These are phyloP conservation scores for Lachancea waltii DNA, from an alignment of 805 yeast genomes.

Conservation along the genomic window DNA sequence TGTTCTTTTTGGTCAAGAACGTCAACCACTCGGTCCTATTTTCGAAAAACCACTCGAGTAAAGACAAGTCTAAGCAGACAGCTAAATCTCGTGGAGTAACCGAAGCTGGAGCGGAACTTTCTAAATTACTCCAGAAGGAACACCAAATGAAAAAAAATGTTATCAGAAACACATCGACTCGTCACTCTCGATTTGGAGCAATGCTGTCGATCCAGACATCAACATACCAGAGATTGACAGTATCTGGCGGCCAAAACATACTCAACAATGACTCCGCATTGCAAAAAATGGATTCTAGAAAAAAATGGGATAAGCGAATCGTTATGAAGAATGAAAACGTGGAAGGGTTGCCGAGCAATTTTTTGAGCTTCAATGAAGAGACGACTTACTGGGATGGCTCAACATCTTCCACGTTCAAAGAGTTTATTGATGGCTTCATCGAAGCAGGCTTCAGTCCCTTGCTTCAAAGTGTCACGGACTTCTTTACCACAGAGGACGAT, in stretches of 20 bases:
- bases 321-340: constrained; percentile 25
- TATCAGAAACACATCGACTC: constrained; percentile 47
- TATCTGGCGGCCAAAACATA: constrained; percentile 68
- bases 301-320: constrained; percentile 52
- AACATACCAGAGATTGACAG: constrained; percentile 51
- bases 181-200: constrained; percentile 92
- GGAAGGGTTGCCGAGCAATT: constrained; percentile 29
- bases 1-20: constrained; percentile 57
- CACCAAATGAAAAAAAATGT: constrained; percentile 43
- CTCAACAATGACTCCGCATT: constrained; percentile 47
- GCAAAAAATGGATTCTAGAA: constrained; percentile 57
- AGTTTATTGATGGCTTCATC: constrained; percentile 51
- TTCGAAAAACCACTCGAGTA: background rate
- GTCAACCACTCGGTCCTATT: constrained; percentile 35
- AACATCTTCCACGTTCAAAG: constrained; percentile 30
- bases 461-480: constrained; percentile 45
- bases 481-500: constrained; percentile 38
- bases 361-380: constrained; percentile 19
- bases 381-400: constrained; percentile 30
- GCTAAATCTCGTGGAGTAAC: constrained; percentile 12
- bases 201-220: constrained; percentile 63
- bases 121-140: constrained; percentile 56
- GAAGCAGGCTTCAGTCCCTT: constrained; percentile 73
- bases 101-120: constrained; percentile 38
- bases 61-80: background rate